A percentile compares a stretch with the other conserved stretches of the same genome.
phyloP scores from a whole-genome alignment of 495 filamentous ascomycete genomes.

The Tuber brumale region DNA sequence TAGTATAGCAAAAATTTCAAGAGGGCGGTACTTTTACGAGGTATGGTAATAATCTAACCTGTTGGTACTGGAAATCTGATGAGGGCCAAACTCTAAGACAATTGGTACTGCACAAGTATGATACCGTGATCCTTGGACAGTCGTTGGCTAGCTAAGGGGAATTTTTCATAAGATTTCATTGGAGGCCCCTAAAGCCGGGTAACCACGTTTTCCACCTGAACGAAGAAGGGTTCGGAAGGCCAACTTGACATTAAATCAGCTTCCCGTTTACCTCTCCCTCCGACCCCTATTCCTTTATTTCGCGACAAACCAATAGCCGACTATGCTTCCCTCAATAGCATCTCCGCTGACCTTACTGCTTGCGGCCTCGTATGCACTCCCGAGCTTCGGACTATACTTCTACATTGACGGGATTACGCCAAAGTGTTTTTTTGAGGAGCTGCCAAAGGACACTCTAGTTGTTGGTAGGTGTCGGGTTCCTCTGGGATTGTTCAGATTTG shows the following conservation, averaged over 20 bases:
- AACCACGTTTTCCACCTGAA: background rate
- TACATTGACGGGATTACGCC: conserved; percentile 76
- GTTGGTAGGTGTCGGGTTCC: conserved; percentile 56
- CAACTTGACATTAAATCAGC: background rate
- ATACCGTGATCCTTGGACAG: background rate
- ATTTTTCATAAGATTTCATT: background rate
- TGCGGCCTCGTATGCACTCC: conserved; percentile 44
- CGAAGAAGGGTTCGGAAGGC: background rate
- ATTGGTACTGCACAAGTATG: background rate
- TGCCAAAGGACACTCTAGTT: conserved; percentile 94
- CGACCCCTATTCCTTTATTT: conserved; percentile 19
- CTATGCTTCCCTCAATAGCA: conserved; percentile 35
- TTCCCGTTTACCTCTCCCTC: background rate
- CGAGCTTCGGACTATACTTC: conserved; percentile 83
- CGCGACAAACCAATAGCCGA: background rate
- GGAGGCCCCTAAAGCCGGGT: background rate
- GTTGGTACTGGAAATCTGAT: background rate
- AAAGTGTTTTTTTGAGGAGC: conserved; percentile 96
- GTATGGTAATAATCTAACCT: background rate
- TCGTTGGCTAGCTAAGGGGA: no score
- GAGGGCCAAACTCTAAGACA: background rate
- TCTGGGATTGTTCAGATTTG: background rate
- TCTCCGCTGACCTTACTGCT: conserved; percentile 32
- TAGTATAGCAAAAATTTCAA: background rate
- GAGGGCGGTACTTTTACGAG: background rate